Evolutionary conservation across 2,329 filamentous ascomycete genomes (phyloP).

Genomic region (Allantophomopsis lycopodina): DNA sequence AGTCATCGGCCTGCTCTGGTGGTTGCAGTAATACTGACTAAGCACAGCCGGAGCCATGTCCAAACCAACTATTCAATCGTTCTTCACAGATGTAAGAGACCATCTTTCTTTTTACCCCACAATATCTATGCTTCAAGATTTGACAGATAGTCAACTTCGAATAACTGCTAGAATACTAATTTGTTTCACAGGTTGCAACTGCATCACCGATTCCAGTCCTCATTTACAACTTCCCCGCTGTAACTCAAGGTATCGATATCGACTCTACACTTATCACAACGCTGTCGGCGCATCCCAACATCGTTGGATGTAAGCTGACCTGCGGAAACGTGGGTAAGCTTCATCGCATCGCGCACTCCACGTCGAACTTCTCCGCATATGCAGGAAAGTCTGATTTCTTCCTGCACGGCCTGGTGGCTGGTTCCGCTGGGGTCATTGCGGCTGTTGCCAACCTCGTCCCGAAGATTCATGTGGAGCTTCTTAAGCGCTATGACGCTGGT

Average conservation of each 20-base stretch:
- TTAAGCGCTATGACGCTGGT: conserved; percentile 40
- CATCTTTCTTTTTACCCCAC: too few relatives aligned
- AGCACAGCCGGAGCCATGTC: too few relatives aligned
- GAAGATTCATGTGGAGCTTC: conserved; percentile 41
- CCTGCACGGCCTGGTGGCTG: conserved; percentile 42
- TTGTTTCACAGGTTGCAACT: conserved; percentile 16
- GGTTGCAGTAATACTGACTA: too few relatives aligned
- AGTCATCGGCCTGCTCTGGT: conserved; percentile 16
- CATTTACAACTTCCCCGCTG: conserved; percentile 32
- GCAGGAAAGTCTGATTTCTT: conserved; percentile 59
- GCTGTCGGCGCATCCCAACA: conserved; percentile 20
- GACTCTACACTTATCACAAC: conserved; percentile 22
- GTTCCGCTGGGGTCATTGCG: conserved; percentile 45
- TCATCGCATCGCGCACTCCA: conserved; percentile 24
- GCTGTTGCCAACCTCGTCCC: conserved; percentile 51
- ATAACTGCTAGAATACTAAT: conserved; percentile 1
- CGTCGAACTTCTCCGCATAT: background rate
- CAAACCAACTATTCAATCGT: too few relatives aligned
- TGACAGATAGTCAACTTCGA: background rate
- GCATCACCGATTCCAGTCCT: conserved; percentile 25
- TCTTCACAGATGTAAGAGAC: too few relatives aligned
- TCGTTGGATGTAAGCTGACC: conserved; percentile 22
- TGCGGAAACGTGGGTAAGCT: conserved; percentile 26
- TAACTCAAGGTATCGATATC: conserved; percentile 26
- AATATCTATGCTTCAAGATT: too few relatives aligned